Evolutionary conservation across 805 yeast species (phyloP).

Genomic region (Cyberlindnera euphorbiae): DNA sequence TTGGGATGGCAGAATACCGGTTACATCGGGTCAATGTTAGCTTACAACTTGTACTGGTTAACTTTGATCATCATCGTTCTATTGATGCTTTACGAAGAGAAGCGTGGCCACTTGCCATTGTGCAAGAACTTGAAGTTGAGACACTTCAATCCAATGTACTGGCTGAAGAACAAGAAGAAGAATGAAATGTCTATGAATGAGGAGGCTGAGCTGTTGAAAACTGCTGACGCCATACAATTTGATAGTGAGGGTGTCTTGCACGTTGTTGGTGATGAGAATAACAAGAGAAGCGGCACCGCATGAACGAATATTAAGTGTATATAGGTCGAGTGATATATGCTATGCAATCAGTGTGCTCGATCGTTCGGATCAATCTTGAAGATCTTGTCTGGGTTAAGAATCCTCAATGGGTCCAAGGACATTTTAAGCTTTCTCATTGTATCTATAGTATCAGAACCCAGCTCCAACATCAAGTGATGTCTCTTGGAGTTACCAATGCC

Average conservation of each 20-base stretch:
- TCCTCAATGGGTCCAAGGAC: constrained; percentile 67
- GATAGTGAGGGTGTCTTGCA: constrained; percentile 31
- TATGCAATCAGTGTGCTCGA: constrained; percentile 14
- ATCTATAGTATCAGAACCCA: constrained; percentile 62
- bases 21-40: constrained; percentile 84
- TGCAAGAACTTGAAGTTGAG: constrained; percentile 42
- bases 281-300: too few relatives aligned
- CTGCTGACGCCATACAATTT: constrained; percentile 35
- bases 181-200: constrained; percentile 49
- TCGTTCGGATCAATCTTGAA: constrained; percentile 61
- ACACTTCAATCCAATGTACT: constrained; percentile 67
- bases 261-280: constrained; percentile 4
- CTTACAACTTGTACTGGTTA: constrained; percentile 89
- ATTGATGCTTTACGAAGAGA: constrained; percentile 80
- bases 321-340: neutral
- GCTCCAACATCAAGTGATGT: constrained; percentile 51
- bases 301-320: neutral
- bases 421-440: constrained; percentile 70
- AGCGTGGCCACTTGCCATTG: constrained; percentile 75
- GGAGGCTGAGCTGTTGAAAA: constrained; percentile 45
- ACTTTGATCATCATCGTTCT: constrained; percentile 47
- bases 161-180: constrained; percentile 65
- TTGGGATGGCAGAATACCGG: constrained; percentile 98
- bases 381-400: constrained; percentile 76
- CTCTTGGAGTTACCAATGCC: constrained; percentile 80